Conservation (phyloP, 331 rosid genomes). For the Pyracantha coccinea region DNA sequence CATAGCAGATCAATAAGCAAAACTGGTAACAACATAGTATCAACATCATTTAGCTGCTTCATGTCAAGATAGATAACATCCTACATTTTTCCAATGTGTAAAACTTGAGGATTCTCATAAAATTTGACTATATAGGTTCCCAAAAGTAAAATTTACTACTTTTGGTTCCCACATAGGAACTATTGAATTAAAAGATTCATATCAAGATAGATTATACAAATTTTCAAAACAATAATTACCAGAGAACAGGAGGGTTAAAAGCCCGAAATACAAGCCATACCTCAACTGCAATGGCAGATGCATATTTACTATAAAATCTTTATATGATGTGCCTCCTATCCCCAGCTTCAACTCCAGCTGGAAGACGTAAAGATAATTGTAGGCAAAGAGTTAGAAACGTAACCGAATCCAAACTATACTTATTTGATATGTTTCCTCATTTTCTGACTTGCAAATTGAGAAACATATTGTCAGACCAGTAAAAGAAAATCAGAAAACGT, state of each 20-base stretch:
- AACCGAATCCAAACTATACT: neutral
- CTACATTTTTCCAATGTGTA: neutral
- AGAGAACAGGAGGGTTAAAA: slow-evolving; percentile 1
- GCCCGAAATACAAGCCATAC: slow-evolving; percentile 34
- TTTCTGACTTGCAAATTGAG: neutral
- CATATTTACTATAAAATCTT: slow-evolving; percentile 66
- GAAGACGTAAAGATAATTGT: slow-evolving; percentile 9
- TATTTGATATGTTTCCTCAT: neutral
- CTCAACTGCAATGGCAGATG: slow-evolving; percentile 97
- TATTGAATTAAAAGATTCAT: neutral
- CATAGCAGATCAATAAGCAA: slow-evolving; percentile 1
- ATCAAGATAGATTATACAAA: neutral
- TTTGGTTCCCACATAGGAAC: neutral
- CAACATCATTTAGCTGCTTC: slow-evolving; percentile 11
- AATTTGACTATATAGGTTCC: neutral
- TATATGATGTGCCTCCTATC: slow-evolving; percentile 92
- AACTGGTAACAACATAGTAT: neutral
- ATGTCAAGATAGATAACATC: neutral
- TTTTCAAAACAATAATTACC: neutral
- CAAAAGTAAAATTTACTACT: neutral
- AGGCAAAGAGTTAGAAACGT: slow-evolving; percentile 9
- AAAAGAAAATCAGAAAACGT: neutral
- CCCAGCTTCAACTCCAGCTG: slow-evolving; percentile 98
- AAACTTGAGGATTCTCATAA: neutral
- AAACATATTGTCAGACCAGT: no score